Evolutionary conservation across 257 asterid genomes (phyloP).

Genomic region (Buddleja alternifolia): DNA sequence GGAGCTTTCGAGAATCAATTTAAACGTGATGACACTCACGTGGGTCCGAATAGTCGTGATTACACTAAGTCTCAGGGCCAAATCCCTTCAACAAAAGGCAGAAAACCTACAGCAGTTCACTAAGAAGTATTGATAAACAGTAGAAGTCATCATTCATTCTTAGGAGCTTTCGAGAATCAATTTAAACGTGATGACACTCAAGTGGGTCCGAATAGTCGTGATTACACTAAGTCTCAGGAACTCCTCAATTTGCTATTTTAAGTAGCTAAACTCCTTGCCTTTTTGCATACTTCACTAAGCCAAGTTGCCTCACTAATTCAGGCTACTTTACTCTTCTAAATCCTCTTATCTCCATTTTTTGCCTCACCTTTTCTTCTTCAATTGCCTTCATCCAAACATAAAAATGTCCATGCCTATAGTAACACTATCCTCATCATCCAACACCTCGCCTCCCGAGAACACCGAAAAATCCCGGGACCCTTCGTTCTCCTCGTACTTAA

Average conservation of each 20-base stretch:
- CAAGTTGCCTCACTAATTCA: no score
- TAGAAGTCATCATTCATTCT: no score
- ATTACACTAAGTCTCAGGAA: no score
- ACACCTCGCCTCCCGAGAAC: slow-evolving; percentile 14
- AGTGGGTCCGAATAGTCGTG: no score
- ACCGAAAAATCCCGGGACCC: slow-evolving; percentile 30
- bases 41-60: no score
- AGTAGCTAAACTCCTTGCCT: no score
- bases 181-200: no score
- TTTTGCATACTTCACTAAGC: background rate
- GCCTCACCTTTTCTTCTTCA: background rate
- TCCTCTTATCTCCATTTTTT: background rate
- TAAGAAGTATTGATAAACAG: background rate
- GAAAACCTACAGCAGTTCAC: background rate
- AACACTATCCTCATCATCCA: slow-evolving; percentile 40
- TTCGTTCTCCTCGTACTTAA: slow-evolving; percentile 45
- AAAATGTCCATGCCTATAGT: slow-evolving; percentile 38
- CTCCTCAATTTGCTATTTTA: no score
- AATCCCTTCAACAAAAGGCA: slow-evolving; percentile 5
- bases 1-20: no score
- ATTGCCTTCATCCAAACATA: background rate
- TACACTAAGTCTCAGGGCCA: background rate
- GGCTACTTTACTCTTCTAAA: no score
- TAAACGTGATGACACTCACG: no score
- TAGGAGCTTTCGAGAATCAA: no score